These are phyloP conservation scores for Trichocomaceae sp. DNA, from an alignment of 2,329 filamentous ascomycete species.

Conservation along the genomic window DNA sequence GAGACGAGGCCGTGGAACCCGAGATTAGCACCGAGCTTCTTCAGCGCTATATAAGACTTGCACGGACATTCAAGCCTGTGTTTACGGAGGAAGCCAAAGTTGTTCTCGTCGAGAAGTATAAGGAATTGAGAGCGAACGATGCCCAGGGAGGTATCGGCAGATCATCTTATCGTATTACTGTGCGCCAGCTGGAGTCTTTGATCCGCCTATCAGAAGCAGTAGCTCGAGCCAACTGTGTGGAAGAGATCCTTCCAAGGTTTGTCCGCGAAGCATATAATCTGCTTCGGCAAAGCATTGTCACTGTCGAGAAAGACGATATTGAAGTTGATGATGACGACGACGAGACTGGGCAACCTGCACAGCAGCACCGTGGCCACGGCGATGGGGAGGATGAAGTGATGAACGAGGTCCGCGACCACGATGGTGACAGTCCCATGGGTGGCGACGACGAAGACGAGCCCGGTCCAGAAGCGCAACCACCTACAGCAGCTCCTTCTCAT, in stretches of 20 bases:
- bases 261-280: slow-evolving; percentile 90
- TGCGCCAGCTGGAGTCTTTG: slow-evolving; percentile 90
- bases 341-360: slow-evolving; percentile 21
- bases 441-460: slow-evolving; percentile 47
- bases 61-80: slow-evolving; percentile 84
- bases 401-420: slow-evolving; percentile 38
- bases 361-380: slow-evolving; percentile 40
- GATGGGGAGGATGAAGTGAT: slow-evolving; percentile 46
- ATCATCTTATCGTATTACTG: slow-evolving; percentile 96
- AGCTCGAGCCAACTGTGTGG: slow-evolving; percentile 92
- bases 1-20: slow-evolving; percentile 83
- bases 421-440: slow-evolving; percentile 49
- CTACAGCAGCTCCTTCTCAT: slow-evolving; percentile 40
- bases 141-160: slow-evolving; percentile 87
- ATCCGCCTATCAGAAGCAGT: slow-evolving; percentile 97
- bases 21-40: slow-evolving; percentile 95
- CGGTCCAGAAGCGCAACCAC: slow-evolving; percentile 26
- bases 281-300: slow-evolving; percentile 89
- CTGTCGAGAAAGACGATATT: slow-evolving; percentile 94
- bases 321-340: slow-evolving; percentile 72
- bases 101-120: slow-evolving; percentile 85
- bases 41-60: slow-evolving; percentile 95
- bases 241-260: slow-evolving; percentile 76
- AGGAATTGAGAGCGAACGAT: slow-evolving; percentile 87
- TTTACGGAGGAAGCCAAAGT: slow-evolving; percentile 84